These are phyloP conservation scores for Trichoderma arundinaceum DNA, from an alignment of 2,329 filamentous ascomycete species.

Conservation along the genomic window DNA sequence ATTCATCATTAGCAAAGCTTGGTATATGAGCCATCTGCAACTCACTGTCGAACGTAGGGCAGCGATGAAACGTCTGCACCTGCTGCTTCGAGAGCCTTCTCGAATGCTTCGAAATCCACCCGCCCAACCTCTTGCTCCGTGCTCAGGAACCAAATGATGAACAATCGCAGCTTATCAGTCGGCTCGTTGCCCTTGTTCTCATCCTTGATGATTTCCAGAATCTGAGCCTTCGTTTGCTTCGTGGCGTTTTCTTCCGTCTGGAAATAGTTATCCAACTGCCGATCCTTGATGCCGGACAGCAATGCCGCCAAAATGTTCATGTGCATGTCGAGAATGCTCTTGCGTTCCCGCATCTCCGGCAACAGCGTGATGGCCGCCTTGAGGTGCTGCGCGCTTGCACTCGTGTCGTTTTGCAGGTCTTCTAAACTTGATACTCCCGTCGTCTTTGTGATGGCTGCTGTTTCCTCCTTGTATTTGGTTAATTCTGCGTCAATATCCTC, in stretches of 20 bases:
- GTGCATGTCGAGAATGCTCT: conserved; percentile 94
- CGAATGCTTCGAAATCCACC: conserved; percentile 82
- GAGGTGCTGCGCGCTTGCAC: conserved; percentile 87
- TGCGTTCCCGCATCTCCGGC: conserved; percentile 89
- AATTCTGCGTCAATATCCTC: conserved; percentile 95
- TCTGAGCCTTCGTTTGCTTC: conserved; percentile 88
- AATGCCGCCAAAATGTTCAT: conserved; percentile 94
- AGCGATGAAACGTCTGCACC: conserved; percentile 79
- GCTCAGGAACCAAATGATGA: conserved; percentile 96
- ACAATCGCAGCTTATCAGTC: conserved; percentile 87
- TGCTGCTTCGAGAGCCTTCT: conserved; percentile 77
- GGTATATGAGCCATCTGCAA: neutral
- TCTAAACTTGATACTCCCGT: conserved; percentile 92
- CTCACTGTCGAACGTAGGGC: conserved; percentile 84
- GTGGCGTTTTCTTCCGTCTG: conserved; percentile 91
- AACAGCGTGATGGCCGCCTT: conserved; percentile 94
- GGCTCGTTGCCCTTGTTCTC: conserved; percentile 81
- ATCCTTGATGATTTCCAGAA: conserved; percentile 85
- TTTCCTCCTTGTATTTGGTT: conserved; percentile 93
- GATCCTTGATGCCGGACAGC: conserved; percentile 82
- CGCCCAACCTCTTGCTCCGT: conserved; percentile 87
- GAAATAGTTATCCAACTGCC: conserved; percentile 95
- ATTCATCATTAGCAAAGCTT: conserved; percentile 36
- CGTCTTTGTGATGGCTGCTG: conserved; percentile 91
- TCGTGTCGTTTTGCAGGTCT: conserved; percentile 87